A percentile compares a stretch with the other conserved stretches of the same genome.
Evolutionary conservation across 352 stramenopile species (phyloP).

Genomic region (Phytophthora pseudosyringae): DNA sequence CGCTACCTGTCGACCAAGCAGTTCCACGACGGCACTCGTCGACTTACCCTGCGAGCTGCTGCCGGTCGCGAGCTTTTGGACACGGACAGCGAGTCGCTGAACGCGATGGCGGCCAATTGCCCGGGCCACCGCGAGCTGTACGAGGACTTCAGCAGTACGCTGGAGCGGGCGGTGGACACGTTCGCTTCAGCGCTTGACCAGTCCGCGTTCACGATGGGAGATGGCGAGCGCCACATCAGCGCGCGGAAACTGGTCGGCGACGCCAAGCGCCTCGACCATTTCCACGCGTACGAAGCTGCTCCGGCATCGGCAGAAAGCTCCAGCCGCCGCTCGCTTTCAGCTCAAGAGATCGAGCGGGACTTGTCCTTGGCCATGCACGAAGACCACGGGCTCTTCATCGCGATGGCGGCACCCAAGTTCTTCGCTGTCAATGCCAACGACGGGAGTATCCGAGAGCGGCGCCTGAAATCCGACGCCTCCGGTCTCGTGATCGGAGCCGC

Average conservation of each 20-base stretch:
- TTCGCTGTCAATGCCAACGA: constrained; percentile 39
- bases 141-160: constrained; percentile 45
- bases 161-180: constrained; percentile 49
- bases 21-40: constrained; percentile 60
- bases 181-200: constrained; percentile 47
- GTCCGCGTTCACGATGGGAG: constrained; percentile 44
- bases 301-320: neutral
- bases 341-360: constrained; percentile 17
- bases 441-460: constrained; percentile 23
- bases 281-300: constrained; percentile 65
- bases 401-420: constrained; percentile 54
- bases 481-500: constrained; percentile 51
- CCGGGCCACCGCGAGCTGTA: constrained; percentile 49
- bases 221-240: constrained; percentile 42
- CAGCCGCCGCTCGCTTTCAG: constrained; percentile 4
- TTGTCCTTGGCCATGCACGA: constrained; percentile 65
- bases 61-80: constrained; percentile 45
- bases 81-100: constrained; percentile 20
- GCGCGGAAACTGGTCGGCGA: constrained; percentile 50
- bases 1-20: constrained; percentile 48
- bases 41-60: constrained; percentile 51
- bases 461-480: constrained; percentile 37
- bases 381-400: constrained; percentile 67
- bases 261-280: constrained; percentile 63
- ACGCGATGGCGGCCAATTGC: constrained; percentile 35